A percentile compares a stretch with the other conserved stretches of the same genome.
Evolutionary conservation across 768 basidiomycete species (phyloP).

Genomic region (Mrakia gelida): DNA sequence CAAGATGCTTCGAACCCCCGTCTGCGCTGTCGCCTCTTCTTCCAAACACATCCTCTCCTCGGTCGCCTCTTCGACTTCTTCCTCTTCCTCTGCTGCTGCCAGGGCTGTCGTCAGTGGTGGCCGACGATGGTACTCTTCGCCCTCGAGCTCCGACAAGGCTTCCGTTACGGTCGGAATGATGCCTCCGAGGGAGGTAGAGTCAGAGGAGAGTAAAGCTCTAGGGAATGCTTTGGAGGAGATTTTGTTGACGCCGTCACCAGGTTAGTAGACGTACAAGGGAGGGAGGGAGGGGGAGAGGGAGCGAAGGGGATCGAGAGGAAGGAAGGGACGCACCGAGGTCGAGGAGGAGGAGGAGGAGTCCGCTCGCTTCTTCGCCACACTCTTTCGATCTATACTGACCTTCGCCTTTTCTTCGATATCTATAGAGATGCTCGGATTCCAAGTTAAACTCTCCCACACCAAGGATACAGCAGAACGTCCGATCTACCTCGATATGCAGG

Average conservation of each 20-base stretch:
- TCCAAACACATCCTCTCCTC: slow-evolving; percentile 3
- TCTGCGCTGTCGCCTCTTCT: slow-evolving; percentile 10
- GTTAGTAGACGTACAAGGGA: not conserved
- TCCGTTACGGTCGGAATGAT: slow-evolving; percentile 11
- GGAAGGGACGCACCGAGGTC: not conserved
- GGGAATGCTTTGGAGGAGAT: not conserved
- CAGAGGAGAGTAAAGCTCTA: not conserved
- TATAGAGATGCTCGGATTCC: slow-evolving; percentile 30
- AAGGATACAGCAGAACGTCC: slow-evolving; percentile 53
- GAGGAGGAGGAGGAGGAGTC: not conserved
- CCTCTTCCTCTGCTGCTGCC: not conserved
- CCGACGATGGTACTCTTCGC: slow-evolving; percentile 3
- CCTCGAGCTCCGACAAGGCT: slow-evolving; percentile 12
- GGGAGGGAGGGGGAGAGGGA: not conserved
- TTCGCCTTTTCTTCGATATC: not conserved
- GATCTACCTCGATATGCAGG: slow-evolving; percentile 98
- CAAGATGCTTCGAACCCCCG: slow-evolving; percentile 11
- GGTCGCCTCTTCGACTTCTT: not conserved
- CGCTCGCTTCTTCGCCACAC: not conserved
- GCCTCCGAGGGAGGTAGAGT: slow-evolving; percentile 8
- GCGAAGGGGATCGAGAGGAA: not conserved
- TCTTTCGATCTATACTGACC: not conserved
- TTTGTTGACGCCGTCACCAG: slow-evolving; percentile 7
- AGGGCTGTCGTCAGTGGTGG: not conserved
- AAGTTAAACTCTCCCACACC: slow-evolving; percentile 34